Conservation (phyloP, 2,329 filamentous ascomycete genomes). For the Geosmithia putterillii region DNA sequence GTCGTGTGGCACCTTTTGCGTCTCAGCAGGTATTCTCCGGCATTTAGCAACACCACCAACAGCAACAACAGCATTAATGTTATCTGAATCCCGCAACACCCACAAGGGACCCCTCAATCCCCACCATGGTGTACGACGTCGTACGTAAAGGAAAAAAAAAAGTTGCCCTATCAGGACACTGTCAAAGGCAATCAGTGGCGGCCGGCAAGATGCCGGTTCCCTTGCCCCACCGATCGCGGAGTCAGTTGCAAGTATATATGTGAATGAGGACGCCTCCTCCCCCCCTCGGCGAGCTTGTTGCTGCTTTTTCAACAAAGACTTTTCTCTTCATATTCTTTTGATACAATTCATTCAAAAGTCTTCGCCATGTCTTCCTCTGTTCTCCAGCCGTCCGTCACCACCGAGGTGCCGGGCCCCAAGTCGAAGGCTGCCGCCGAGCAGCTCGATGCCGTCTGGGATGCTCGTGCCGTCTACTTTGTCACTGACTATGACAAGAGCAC, state of each 20-base stretch:
- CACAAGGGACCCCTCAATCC: not conserved
- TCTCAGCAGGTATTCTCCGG: too few species aligned
- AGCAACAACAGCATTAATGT: not conserved
- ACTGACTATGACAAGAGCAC: slow-evolving; percentile 38
- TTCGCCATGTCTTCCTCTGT: slow-evolving; percentile 16
- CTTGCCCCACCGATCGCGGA: not conserved
- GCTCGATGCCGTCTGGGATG: slow-evolving; percentile 36
- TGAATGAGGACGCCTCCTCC: not conserved
- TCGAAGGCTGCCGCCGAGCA: slow-evolving; percentile 25
- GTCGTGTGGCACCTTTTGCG: too few species aligned
- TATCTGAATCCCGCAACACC: not conserved
- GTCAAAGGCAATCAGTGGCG: not conserved
- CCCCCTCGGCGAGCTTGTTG: not conserved
- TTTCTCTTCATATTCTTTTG: not conserved
- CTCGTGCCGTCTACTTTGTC: slow-evolving; percentile 37
- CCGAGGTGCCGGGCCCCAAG: slow-evolving; percentile 25
- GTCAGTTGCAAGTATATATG: not conserved
- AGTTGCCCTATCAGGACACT: not conserved
- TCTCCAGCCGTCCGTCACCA: slow-evolving; percentile 18
- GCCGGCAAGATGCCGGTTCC: not conserved
- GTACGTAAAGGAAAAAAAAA: not conserved
- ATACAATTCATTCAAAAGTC: not conserved
- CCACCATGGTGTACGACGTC: not conserved
- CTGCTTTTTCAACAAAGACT: not conserved
- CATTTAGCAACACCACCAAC: too few species aligned